Percentiles rank a stretch among this genome's conserved stretches.
These are phyloP conservation scores for Petrea volubilis DNA, from an alignment of 257 asterid species.

Conservation along the genomic window DNA sequence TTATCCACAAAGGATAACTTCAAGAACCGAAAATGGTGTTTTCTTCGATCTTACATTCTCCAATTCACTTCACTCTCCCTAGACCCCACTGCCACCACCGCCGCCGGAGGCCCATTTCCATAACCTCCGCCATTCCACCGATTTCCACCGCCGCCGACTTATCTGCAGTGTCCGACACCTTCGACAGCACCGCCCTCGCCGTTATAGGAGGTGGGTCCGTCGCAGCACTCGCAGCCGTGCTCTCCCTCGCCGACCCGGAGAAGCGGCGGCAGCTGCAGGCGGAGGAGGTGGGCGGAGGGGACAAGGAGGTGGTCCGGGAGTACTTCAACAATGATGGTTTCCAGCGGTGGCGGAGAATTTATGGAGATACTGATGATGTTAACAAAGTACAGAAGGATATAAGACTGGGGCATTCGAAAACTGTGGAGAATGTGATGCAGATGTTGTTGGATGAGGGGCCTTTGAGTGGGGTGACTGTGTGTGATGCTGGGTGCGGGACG, in stretches of 20 bases:
- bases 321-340: constrained; percentile 92
- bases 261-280: constrained; percentile 81
- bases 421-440: constrained; percentile 81
- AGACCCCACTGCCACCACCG: constrained; percentile 26
- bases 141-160: constrained; percentile 59
- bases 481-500: constrained; percentile 97
- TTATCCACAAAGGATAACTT: not conserved
- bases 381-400: constrained; percentile 82
- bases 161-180: constrained; percentile 37
- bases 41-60: constrained; percentile 47
- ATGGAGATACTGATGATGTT: constrained; percentile 81
- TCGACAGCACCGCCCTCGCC: constrained; percentile 72
- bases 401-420: constrained; percentile 78
- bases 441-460: constrained; percentile 81
- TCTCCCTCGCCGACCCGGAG: constrained; percentile 82
- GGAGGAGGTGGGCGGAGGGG: constrained; percentile 94
- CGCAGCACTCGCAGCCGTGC: constrained; percentile 75
- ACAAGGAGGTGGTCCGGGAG: constrained; percentile 90
- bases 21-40: constrained; percentile 42
- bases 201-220: constrained; percentile 68
- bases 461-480: constrained; percentile 67
- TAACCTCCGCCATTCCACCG: constrained; percentile 60
- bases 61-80: constrained; percentile 43
- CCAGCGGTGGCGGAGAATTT: constrained; percentile 89
- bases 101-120: constrained; percentile 33